A percentile compares a stretch with the other conserved stretches of the same genome.
Evolutionary conservation across 1,284 basidiomycete genomes (phyloP).

Genomic region (Ganoderma lingzhi): DNA sequence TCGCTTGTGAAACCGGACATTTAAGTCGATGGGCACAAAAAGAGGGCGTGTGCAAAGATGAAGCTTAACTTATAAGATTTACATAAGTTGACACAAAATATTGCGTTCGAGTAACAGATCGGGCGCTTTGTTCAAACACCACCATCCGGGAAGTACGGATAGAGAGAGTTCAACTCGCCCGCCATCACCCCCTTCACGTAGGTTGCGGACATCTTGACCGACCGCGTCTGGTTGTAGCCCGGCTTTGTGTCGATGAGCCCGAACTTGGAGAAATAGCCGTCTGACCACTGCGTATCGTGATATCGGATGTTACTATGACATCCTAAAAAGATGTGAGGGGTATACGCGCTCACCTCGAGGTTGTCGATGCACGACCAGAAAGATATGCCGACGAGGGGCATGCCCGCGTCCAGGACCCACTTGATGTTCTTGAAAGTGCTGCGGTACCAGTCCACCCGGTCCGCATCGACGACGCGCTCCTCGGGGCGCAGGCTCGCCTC

Average conservation of each 20-base stretch:
- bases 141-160: background rate
- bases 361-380: slow-evolving; percentile 8
- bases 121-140: background rate
- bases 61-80: too few species aligned
- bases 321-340: background rate
- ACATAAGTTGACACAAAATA: too few species aligned
- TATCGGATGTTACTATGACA: background rate
- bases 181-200: slow-evolving; percentile 10
- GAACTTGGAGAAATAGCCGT: background rate
- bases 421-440: slow-evolving; percentile 10
- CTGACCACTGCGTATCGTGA: background rate
- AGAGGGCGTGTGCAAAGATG: too few species aligned
- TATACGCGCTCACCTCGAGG: background rate
- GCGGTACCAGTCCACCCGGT: background rate
- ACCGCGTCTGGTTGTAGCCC: slow-evolving; percentile 8
- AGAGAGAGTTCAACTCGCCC: background rate
- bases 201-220: slow-evolving; percentile 8
- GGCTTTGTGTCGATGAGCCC: slow-evolving; percentile 8
- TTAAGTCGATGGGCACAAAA: too few species aligned
- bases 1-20: too few species aligned
- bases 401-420: slow-evolving; percentile 1
- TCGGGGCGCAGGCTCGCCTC: background rate
- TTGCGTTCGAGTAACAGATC: too few species aligned
- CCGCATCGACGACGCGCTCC: slow-evolving; percentile 10
- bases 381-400: slow-evolving; percentile 4